Conservation (phyloP, 345 rosid genomes). For the Sisymbrium irio region DNA sequence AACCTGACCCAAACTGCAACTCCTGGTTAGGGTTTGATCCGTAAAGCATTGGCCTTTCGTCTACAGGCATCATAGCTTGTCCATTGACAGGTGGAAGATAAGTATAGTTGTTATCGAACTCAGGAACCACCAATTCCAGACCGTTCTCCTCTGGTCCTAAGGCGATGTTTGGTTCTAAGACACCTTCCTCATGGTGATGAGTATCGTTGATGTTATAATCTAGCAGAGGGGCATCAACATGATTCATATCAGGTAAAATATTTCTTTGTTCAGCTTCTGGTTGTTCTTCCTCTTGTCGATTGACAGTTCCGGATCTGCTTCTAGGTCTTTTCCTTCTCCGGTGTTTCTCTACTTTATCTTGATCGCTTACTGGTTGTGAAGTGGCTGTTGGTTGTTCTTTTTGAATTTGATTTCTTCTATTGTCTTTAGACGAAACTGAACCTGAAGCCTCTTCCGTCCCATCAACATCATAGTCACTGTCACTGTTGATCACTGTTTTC, state of each 20-base stretch:
- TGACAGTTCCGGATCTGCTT: constrained; percentile 33
- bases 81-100: constrained; percentile 45
- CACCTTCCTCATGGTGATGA: constrained; percentile 40
- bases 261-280: constrained; percentile 40
- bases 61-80: constrained; percentile 52
- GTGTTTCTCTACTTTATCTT: constrained; percentile 43
- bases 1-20: constrained; percentile 45
- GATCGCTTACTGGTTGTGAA: constrained; percentile 34
- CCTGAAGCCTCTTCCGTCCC: constrained; percentile 66
- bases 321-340: constrained; percentile 48
- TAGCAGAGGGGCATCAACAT: constrained; percentile 37
- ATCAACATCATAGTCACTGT: constrained; percentile 87
- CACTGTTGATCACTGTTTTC: constrained; percentile 50
- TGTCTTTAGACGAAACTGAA: constrained; percentile 83
- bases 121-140: constrained; percentile 39
- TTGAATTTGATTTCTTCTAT: constrained; percentile 41
- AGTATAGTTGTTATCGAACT: constrained; percentile 44
- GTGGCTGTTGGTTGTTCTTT: constrained; percentile 34
- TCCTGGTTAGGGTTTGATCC: constrained; percentile 47
- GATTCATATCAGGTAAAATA: constrained; percentile 60
- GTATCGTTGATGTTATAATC: constrained; percentile 42
- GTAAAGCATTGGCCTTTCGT: constrained; percentile 55
- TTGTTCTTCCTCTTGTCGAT: constrained; percentile 39
- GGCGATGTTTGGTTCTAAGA: constrained; percentile 29
- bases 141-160: constrained; percentile 42